Conservation (phyloP, 2,329 filamentous ascomycete species). For the Ophiosphaerella narmari region DNA sequence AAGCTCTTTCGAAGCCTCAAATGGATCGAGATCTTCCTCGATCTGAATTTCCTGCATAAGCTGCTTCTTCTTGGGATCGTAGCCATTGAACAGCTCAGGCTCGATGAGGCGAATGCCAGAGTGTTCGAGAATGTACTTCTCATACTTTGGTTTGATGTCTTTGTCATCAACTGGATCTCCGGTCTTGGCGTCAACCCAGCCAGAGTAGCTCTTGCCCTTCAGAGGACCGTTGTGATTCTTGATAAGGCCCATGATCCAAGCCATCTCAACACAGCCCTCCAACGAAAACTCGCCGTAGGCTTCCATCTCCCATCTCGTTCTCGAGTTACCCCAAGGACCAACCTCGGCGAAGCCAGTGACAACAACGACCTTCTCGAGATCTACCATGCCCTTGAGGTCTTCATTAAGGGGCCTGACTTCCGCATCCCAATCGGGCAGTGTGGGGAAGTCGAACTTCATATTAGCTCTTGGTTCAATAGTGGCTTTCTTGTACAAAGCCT, state of each 20-base stretch:
- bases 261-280: slow-evolving; percentile 98
- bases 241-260: slow-evolving; percentile 99
- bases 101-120: slow-evolving; percentile 97
- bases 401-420: slow-evolving; percentile 89
- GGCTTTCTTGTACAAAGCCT: slow-evolving; percentile 93
- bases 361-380: slow-evolving; percentile 96
- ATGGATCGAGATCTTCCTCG: slow-evolving; percentile 94
- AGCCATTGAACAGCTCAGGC: slow-evolving; percentile 93
- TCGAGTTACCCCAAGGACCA: slow-evolving; percentile 97
- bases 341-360: slow-evolving; percentile 96
- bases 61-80: slow-evolving; percentile 98
- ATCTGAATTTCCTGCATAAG: slow-evolving; percentile 97
- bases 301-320: slow-evolving; percentile 99
- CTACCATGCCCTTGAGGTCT: slow-evolving; percentile 94
- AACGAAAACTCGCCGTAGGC: slow-evolving; percentile 94
- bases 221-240: slow-evolving; percentile 96
- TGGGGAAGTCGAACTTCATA: slow-evolving; percentile 96
- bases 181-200: slow-evolving; percentile 94
- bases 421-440: slow-evolving; percentile 85
- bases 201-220: slow-evolving; percentile 95
- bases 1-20: slow-evolving; percentile 96
- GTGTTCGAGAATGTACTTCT: slow-evolving; percentile 95
- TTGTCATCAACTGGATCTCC: slow-evolving; percentile 97
- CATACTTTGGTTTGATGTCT: slow-evolving; percentile 96
- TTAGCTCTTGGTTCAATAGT: slow-evolving; percentile 92